Base-by-base conservation (phyloP, 139 green algal species). In the Nannochloris sp. region DNA sequence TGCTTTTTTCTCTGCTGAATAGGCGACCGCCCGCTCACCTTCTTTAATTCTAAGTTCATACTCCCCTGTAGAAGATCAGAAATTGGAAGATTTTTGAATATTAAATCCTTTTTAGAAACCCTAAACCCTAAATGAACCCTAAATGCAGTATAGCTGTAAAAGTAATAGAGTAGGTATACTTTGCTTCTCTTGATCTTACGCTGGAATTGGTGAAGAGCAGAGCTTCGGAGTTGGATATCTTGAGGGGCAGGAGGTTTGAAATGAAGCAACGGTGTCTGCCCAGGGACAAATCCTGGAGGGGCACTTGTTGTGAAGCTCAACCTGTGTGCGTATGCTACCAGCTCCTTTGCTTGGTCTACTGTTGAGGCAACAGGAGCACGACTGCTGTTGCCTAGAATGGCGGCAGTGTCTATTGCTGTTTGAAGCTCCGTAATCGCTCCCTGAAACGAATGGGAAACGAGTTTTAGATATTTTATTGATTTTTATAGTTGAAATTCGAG, bases 231-330 rank as follows among this genome's bases (percentile, higher is more conserved):
- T 64, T 85, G 71, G 9, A 58, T 54, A 13, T 83, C 68, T 44
- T 85, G 79, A 15, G 76, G 79, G 29, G 74, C 73, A 3, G 79
- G 79, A 2, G 79, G 79, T 36, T 78, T 64, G 64, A 79, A 79
- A 37, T 72, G 45, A 12, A 35, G 39, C 33, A 77, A 66, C 23
- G 42, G 38, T 19, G 73, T 71, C 36, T 64, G 35, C 6, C 70
- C 75, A 7, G 65, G 54, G 23, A 66, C 37, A 57, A 68, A 73
- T 4, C 62, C 75, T 6, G 73, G 51, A 3, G 79, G 79, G 2
- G 79, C 79, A 62, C 65, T 67, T 4, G 67, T 75, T 15, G 71
- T 79, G 68, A 75, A 85, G 54, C 67, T 75, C 4, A 85, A 60
- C 44, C 68, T 61, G 58, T 85, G 79, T 7, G 79, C 64, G 36